Conservation (phyloP, 163 green algal genomes). For the Coccomyxa subellipsoidea region DNA sequence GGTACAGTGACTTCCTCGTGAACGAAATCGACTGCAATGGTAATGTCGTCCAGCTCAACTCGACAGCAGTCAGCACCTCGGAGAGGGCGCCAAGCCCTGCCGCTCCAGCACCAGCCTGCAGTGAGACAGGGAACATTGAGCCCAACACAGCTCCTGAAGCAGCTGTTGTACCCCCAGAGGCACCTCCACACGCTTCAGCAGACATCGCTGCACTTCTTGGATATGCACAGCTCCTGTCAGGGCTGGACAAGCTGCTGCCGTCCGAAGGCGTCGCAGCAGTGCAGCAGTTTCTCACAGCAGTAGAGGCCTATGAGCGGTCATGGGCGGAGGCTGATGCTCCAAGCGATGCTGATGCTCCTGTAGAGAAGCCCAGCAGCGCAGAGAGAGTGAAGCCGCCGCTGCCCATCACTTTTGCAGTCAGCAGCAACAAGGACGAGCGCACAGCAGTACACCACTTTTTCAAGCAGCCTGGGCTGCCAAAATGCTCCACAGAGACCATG, state of each 20-base stretch:
- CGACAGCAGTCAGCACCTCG: neutral
- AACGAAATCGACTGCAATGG: slow-evolving; percentile 48
- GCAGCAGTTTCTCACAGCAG: neutral
- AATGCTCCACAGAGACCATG: slow-evolving; percentile 48
- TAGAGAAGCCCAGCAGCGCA: neutral
- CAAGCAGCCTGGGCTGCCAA: slow-evolving; percentile 44
- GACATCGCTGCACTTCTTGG: neutral
- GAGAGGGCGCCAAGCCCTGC: too few relatives aligned
- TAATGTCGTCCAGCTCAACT: slow-evolving; percentile 37
- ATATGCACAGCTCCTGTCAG: neutral
- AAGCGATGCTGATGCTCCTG: neutral
- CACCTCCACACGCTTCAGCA: neutral
- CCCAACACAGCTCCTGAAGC: neutral
- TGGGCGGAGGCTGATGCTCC: neutral
- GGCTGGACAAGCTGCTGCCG: neutral
- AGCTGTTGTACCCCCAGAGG: neutral
- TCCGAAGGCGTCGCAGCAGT: neutral
- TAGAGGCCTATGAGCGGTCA: neutral
- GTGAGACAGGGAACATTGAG: neutral
- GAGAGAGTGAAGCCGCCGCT: neutral
- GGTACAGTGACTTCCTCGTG: slow-evolving; percentile 64
- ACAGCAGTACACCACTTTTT: slow-evolving; percentile 71
- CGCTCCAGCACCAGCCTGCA: neutral
- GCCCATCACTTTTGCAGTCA: neutral
- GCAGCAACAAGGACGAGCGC: slow-evolving; percentile 12